Evolutionary conservation across 768 basidiomycete species (phyloP).

Genomic region (Leccinum arenicola): DNA sequence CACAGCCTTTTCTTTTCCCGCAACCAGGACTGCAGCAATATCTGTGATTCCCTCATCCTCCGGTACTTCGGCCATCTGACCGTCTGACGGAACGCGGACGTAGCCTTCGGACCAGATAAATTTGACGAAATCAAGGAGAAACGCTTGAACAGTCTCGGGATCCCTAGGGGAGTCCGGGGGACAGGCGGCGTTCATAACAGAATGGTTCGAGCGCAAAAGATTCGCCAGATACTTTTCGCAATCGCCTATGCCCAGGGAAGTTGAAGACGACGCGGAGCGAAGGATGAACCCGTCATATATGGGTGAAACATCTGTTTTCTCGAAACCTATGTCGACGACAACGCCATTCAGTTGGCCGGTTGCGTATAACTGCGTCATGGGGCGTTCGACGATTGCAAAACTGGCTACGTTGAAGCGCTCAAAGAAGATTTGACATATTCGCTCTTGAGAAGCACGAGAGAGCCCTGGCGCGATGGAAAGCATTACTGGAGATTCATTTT

Average conservation of each 20-base stretch:
- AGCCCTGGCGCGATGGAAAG: slow-evolving; percentile 67
- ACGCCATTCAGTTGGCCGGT: slow-evolving; percentile 69
- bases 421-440: slow-evolving; percentile 81
- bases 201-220: slow-evolving; percentile 66
- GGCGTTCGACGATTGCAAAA: slow-evolving; percentile 76
- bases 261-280: slow-evolving; percentile 50
- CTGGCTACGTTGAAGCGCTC: slow-evolving; percentile 90
- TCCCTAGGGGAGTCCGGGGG: slow-evolving; percentile 48
- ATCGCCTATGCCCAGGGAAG: slow-evolving; percentile 64
- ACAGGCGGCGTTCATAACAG: slow-evolving; percentile 55
- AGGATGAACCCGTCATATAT: slow-evolving; percentile 71
- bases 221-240: slow-evolving; percentile 77
- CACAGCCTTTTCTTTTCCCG: slow-evolving; percentile 87
- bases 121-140: slow-evolving; percentile 61
- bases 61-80: slow-evolving; percentile 55
- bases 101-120: slow-evolving; percentile 63
- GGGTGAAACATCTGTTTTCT: slow-evolving; percentile 73
- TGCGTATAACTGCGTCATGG: slow-evolving; percentile 82
- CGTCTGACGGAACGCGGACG: slow-evolving; percentile 71
- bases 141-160: slow-evolving; percentile 44
- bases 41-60: slow-evolving; percentile 89
- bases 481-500: slow-evolving; percentile 85
- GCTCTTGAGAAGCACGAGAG: slow-evolving; percentile 65
- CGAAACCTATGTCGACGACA: slow-evolving; percentile 77
- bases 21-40: slow-evolving; percentile 85